A percentile compares a stretch with the other conserved stretches of the same genome.
Conservation (phyloP, 148 eudicot genomes). For the Cornus controversa region DNA sequence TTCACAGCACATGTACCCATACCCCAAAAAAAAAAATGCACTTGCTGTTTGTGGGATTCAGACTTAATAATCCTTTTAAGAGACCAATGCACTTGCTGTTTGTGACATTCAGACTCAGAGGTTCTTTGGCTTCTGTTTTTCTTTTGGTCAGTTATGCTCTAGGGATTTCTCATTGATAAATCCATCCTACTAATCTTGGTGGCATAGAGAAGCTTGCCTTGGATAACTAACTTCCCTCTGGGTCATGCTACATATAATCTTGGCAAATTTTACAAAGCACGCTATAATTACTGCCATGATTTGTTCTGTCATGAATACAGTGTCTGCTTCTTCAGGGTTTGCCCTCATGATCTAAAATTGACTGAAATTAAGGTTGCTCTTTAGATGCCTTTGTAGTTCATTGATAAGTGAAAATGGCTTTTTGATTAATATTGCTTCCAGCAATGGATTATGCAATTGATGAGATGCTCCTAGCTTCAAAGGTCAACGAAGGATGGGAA, state of each 20-base stretch:
- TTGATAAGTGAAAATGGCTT: neutral
- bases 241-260: neutral
- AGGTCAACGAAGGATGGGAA: slow-evolving; percentile 84
- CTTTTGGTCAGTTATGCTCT: neutral
- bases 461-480: slow-evolving; percentile 96
- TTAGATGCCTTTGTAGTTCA: neutral
- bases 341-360: neutral
- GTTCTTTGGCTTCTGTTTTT: neutral
- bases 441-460: slow-evolving; percentile 56
- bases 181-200: neutral
- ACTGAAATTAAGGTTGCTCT: neutral
- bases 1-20: neutral
- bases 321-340: neutral
- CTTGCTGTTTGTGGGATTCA: neutral
- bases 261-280: neutral
- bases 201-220: neutral
- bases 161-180: neutral
- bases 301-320: neutral
- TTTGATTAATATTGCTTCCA: neutral
- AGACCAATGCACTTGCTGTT: neutral
- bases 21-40: neutral
- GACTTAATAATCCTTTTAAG: neutral
- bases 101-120: neutral
- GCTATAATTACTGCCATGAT: neutral
- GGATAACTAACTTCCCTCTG: neutral